Conservation (phyloP, 2,329 filamentous ascomycete species). For the Calonectria ilicicola region DNA sequence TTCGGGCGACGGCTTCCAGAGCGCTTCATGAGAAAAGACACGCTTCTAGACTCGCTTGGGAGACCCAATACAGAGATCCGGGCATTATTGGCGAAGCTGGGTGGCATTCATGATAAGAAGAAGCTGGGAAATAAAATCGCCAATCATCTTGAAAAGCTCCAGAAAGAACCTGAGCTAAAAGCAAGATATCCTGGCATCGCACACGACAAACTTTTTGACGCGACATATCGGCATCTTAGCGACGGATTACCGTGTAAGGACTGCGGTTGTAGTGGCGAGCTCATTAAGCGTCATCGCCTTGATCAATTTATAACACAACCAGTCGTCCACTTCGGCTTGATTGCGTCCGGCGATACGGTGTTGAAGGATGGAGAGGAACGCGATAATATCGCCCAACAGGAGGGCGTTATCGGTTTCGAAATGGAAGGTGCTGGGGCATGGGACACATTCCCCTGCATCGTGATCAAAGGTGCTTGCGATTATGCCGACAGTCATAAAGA, state of each 20-base stretch:
- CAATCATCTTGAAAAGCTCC: background rate
- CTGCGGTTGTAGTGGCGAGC: background rate
- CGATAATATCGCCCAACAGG: background rate
- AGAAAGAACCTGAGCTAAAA: background rate
- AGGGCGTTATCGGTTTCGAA: slow-evolving; percentile 22
- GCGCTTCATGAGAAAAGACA: slow-evolving; percentile 35
- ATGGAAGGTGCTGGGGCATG: slow-evolving; percentile 30
- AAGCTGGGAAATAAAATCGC: background rate
- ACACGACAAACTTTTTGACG: background rate
- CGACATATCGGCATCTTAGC: background rate
- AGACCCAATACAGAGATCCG: slow-evolving; percentile 38
- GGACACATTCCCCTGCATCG: slow-evolving; percentile 22
- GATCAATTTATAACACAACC: background rate
- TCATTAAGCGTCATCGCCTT: background rate
- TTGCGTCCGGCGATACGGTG: slow-evolving; percentile 21
- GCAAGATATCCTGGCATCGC: background rate
- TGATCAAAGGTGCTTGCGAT: slow-evolving; percentile 30
- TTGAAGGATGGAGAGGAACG: slow-evolving; percentile 17
- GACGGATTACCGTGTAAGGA: background rate
- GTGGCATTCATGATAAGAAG: slow-evolving; percentile 11
- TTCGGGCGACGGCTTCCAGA: slow-evolving; percentile 40
- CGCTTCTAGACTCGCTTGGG: slow-evolving; percentile 29
- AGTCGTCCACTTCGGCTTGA: slow-evolving; percentile 12
- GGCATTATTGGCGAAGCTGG: slow-evolving; percentile 37
- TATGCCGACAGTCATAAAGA: slow-evolving; percentile 31